Base-by-base conservation (phyloP, 163 green algal species). In the Chloromonas sp. region DNA sequence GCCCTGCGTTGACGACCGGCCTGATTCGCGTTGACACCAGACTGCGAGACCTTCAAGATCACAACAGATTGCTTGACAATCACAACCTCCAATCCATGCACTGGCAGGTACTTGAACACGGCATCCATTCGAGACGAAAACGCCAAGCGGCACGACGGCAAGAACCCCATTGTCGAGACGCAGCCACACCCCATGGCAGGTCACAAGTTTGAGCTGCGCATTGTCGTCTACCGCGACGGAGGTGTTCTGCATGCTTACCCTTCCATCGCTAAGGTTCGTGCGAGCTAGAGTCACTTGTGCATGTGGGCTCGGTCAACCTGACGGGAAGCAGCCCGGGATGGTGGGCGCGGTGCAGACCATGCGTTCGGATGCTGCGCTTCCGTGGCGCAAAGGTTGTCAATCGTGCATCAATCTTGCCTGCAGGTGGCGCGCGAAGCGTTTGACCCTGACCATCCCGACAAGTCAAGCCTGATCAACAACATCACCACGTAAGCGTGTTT, bases 161-260 rank as follows among this genome's bases (percentile, higher is more conserved):
- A 59, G 5, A 3, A 58, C 71, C 58, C 2, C 13, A 14, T 3
- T 2, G 71, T 58, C 13, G 13, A 14, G 5, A 5, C 11, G 13
- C 13, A 79, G 71, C 71, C 71, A 36, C 71, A 79, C 71, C 71
- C 11, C 71, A 79, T 79, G 71, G 14, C 71, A 0, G 83, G 86
- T 2, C 86, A 89, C 83, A 89, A 89, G 83, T 89, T 89, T 80
- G 86, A 89, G 81, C 82, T 89, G 80, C 80, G 86, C 0, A 82
- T 89, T 5, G 86, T 89, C 57, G 86, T 89, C 76, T 89, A 89
- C 76, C 79, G 86, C n/a, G 62, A 82, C 0, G 86, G 86, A 0
- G 71, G 77, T 58, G 76, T 87, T 80, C 83, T 89, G 3, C 81
- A 81, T 15, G 86, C 86, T 13, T 89, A 87, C 76, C 86, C 86